Evolutionary conservation across 2,329 filamentous ascomycete genomes (phyloP).

Genomic region (Colletotrichum orchidophilum): DNA sequence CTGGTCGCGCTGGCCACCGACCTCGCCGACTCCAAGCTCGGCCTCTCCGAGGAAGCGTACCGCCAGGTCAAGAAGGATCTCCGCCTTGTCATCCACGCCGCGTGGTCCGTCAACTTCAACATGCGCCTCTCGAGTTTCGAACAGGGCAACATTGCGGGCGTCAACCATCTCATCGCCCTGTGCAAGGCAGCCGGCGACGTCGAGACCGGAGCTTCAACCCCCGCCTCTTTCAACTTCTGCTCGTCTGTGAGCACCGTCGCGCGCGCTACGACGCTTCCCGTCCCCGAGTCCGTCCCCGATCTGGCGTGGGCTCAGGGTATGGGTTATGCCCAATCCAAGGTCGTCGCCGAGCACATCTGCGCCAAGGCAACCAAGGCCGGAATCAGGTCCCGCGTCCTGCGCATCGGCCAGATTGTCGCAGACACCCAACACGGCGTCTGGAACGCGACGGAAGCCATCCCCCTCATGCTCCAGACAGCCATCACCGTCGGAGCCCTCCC

Average conservation of each 20-base stretch:
- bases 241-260: conserved; percentile 58
- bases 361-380: conserved; percentile 42
- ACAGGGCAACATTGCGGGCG: conserved; percentile 54
- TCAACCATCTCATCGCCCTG: conserved; percentile 53
- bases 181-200: conserved; percentile 35
- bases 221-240: conserved; percentile 56
- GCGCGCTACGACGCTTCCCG: conserved; percentile 40
- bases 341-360: conserved; percentile 51
- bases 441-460: conserved; percentile 62
- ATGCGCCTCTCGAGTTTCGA: conserved; percentile 61
- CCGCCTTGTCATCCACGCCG: conserved; percentile 58
- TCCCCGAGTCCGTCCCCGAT: conserved; percentile 47
- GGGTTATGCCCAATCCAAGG: conserved; percentile 56
- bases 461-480: conserved; percentile 59
- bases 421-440: conserved; percentile 58
- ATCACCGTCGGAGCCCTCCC: conserved; percentile 55
- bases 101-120: conserved; percentile 68
- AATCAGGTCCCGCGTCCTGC: conserved; percentile 47
- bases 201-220: not conserved
- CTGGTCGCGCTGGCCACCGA: conserved; percentile 45
- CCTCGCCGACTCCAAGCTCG: conserved; percentile 51
- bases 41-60: conserved; percentile 44
- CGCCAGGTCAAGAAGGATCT: conserved; percentile 43
- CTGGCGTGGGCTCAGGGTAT: conserved; percentile 50
- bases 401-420: conserved; percentile 61